Evolutionary conservation across 176 grass and related monocot genomes (phyloP).

Genomic region (Musa itinerans): DNA sequence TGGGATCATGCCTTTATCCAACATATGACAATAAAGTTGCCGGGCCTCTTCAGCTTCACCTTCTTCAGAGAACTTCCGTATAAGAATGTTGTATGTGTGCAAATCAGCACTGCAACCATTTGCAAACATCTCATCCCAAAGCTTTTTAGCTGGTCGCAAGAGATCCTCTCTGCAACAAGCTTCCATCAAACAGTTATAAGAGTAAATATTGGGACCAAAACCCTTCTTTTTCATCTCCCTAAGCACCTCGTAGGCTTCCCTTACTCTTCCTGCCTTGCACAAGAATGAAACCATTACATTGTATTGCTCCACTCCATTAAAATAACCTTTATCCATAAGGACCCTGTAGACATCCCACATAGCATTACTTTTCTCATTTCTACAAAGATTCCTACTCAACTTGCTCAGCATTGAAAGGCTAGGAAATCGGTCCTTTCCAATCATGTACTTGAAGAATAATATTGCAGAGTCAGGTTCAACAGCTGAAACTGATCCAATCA

Average conservation of each 20-base stretch:
- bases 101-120: constrained; percentile 59
- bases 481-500: constrained; percentile 54
- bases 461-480: constrained; percentile 45
- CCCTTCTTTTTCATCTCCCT: constrained; percentile 66
- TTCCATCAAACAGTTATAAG: constrained; percentile 78
- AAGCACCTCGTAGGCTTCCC: constrained; percentile 82
- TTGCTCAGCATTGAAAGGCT: constrained; percentile 26
- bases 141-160: constrained; percentile 77
- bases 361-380: constrained; percentile 41
- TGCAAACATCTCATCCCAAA: constrained; percentile 98
- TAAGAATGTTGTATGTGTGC: constrained; percentile 81
- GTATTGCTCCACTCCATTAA: constrained; percentile 33
- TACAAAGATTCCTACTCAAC: constrained; percentile 62
- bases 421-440: constrained; percentile 46
- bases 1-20: constrained; percentile 49
- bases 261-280: constrained; percentile 68
- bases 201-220: constrained; percentile 52
- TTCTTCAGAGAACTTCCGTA: constrained; percentile 59
- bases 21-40: constrained; percentile 69
- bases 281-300: constrained; percentile 70
- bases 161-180: constrained; percentile 63
- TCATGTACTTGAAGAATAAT: constrained; percentile 70
- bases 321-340: constrained; percentile 52
- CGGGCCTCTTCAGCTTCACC: constrained; percentile 49
- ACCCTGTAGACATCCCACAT: constrained; percentile 52